A percentile compares a stretch with the other conserved stretches of the same genome.
These are phyloP conservation scores for Annona cherimola DNA, from an alignment of 164 flowering plant species.

Conservation along the genomic window DNA sequence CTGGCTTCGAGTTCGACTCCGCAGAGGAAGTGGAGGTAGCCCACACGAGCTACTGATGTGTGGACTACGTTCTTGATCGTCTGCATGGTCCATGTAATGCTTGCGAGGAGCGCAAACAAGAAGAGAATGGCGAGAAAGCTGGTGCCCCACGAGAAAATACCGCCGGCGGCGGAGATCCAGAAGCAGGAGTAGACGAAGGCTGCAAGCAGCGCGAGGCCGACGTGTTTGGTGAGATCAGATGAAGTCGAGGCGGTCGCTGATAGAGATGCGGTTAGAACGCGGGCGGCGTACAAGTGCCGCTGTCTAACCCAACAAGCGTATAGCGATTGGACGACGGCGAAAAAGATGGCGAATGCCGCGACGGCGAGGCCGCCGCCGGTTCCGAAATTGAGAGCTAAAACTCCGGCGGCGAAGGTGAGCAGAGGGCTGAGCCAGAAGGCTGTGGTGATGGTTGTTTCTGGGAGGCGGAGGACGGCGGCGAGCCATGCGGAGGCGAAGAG, in stretches of 20 bases:
- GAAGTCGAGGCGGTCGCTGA: slow-evolving; percentile 18
- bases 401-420: slow-evolving; percentile 30
- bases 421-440: slow-evolving; percentile 55
- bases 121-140: slow-evolving; percentile 28
- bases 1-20: slow-evolving; percentile 18
- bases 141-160: slow-evolving; percentile 28
- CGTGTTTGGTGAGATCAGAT: not conserved
- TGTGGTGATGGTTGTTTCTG: slow-evolving; percentile 29
- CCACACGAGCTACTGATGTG: slow-evolving; percentile 35
- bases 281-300: slow-evolving; percentile 27
- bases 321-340: slow-evolving; percentile 33
- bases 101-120: slow-evolving; percentile 33
- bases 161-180: slow-evolving; percentile 42
- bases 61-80: slow-evolving; percentile 34
- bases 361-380: slow-evolving; percentile 24
- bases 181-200: slow-evolving; percentile 25
- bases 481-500: slow-evolving; percentile 35
- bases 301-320: slow-evolving; percentile 50
- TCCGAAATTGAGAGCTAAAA: slow-evolving; percentile 35
- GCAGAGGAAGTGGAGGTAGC: slow-evolving; percentile 23
- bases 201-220: slow-evolving; percentile 13
- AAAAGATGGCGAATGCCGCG: slow-evolving; percentile 28
- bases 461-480: slow-evolving; percentile 17
- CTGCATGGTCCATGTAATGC: slow-evolving; percentile 51
- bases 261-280: slow-evolving; percentile 25